Evolutionary conservation across 148 eudicot genomes (phyloP).

Genomic region (Amaranthus palmeri): DNA sequence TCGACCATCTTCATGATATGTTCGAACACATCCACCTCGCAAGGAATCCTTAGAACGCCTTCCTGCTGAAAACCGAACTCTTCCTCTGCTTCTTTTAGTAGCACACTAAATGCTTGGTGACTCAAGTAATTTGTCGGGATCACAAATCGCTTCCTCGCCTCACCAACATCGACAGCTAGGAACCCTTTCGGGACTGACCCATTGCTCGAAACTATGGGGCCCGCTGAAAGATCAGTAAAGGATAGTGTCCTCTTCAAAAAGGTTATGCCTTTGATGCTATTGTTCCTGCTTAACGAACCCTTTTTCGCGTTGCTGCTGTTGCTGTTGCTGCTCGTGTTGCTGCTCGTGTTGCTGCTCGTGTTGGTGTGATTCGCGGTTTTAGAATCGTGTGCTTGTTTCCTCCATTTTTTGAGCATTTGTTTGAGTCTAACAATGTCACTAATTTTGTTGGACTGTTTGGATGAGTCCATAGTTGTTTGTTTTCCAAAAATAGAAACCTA

Average conservation of each 20-base stretch:
- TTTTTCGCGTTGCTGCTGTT: constrained; percentile 3
- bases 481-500: not conserved
- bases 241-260: constrained; percentile 30
- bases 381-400: constrained; percentile 23
- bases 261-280: constrained; percentile 23
- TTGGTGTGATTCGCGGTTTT: not conserved
- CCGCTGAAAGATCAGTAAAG: constrained; percentile 15
- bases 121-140: constrained; percentile 29
- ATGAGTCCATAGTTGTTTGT: constrained; percentile 10
- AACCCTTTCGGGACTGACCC: constrained; percentile 28
- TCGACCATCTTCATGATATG: constrained; percentile 16
- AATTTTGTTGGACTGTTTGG: constrained; percentile 22
- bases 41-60: constrained; percentile 35
- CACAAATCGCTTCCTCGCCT: constrained; percentile 37
- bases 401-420: constrained; percentile 33
- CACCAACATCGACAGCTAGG: constrained; percentile 35
- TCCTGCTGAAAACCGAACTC: constrained; percentile 40
- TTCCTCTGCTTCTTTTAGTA: constrained; percentile 37
- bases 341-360: constrained; percentile 3
- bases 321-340: not conserved
- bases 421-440: constrained; percentile 33
- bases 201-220: constrained; percentile 11
- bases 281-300: constrained; percentile 25
- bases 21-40: constrained; percentile 33
- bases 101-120: constrained; percentile 27